phyloP scores from a whole-genome alignment of 1,284 basidiomycete genomes.

The Hypsizygus ulmarius region DNA sequence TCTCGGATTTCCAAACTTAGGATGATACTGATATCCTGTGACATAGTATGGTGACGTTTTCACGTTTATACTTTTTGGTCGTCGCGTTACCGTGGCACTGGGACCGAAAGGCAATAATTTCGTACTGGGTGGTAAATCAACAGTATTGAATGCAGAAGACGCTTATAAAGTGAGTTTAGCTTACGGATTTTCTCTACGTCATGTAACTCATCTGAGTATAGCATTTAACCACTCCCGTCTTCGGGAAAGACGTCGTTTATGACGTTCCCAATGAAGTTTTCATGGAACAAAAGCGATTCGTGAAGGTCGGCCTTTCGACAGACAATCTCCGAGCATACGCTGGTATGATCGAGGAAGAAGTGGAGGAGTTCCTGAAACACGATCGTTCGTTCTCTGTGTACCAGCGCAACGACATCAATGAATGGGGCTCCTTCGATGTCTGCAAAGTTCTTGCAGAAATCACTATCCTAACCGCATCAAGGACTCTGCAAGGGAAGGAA shows the following conservation, averaged over 20 bases:
- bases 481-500: constrained; percentile 92
- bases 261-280: constrained; percentile 95
- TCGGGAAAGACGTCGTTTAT: constrained; percentile 97
- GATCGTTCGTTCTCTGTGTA: constrained; percentile 61
- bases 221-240: constrained; percentile 90
- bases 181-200: background rate
- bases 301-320: constrained; percentile 89
- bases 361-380: constrained; percentile 65
- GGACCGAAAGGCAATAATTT: constrained; percentile 95
- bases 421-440: constrained; percentile 74
- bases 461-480: constrained; percentile 91
- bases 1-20: background rate
- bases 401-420: constrained; percentile 58
- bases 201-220: constrained; percentile 30
- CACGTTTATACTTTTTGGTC: constrained; percentile 89
- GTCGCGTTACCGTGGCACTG: constrained; percentile 88
- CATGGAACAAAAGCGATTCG: constrained; percentile 99
- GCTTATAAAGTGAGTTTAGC: constrained; percentile 76
- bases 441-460: constrained; percentile 85
- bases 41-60: constrained; percentile 77
- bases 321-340: constrained; percentile 94
- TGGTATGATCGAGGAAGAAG: constrained; percentile 86
- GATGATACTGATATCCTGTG: background rate
- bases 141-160: constrained; percentile 93
- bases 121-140: constrained; percentile 90